A percentile compares a stretch with the other conserved stretches of the same genome.
Conservation (phyloP, 768 basidiomycete genomes). For the Trametes elegans region DNA sequence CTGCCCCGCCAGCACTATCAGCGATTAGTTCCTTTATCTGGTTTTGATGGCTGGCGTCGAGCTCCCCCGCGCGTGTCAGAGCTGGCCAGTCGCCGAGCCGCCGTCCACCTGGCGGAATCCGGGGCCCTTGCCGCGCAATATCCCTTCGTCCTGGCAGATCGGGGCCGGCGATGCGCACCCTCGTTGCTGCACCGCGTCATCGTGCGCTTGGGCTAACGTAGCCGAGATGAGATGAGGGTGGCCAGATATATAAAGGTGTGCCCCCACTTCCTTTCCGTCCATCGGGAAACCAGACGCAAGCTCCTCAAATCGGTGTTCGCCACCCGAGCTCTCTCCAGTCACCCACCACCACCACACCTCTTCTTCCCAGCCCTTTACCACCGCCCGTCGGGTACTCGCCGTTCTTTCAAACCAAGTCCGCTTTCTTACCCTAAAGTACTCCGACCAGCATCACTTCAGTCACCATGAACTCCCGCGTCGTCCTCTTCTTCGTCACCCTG, state of each 20-base stretch:
- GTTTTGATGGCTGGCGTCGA: not conserved
- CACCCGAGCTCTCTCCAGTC: not conserved
- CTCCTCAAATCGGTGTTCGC: slow-evolving; percentile 12
- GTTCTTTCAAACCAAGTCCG: not conserved
- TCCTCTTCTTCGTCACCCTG: slow-evolving; percentile 26
- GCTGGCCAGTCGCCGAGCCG: too few relatives aligned
- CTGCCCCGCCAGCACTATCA: slow-evolving; percentile 3
- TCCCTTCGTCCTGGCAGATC: slow-evolving; percentile 18
- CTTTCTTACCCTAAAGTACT: not conserved
- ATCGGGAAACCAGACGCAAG: slow-evolving; percentile 3
- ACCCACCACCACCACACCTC: not conserved
- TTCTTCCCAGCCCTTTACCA: not conserved
- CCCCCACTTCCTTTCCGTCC: not conserved
- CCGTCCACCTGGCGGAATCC: not conserved
- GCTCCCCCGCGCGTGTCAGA: not conserved
- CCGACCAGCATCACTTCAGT: not conserved
- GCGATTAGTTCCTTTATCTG: not conserved
- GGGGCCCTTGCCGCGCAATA: slow-evolving; percentile 16
- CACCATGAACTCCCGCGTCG: slow-evolving; percentile 22
- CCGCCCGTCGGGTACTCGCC: not conserved
- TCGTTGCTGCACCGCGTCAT: slow-evolving; percentile 12
- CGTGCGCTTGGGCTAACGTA: slow-evolving; percentile 10
- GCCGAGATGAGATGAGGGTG: slow-evolving; percentile 2
- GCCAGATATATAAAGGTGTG: slow-evolving; percentile 6
- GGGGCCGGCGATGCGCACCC: slow-evolving; percentile 8